phyloP scores from a whole-genome alignment of 805 yeast species.

The Millerozyma miso region DNA sequence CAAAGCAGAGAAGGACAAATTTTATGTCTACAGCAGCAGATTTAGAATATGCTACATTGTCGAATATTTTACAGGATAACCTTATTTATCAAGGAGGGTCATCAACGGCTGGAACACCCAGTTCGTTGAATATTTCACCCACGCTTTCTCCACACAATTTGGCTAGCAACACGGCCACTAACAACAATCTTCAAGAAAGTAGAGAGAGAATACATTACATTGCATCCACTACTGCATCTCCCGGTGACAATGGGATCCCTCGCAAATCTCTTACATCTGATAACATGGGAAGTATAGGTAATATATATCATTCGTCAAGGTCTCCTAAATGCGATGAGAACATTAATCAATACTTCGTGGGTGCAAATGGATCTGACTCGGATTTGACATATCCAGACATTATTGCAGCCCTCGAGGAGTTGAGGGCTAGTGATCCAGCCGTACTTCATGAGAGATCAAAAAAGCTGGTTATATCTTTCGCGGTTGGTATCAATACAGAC shows the following conservation, averaged over 20 bases:
- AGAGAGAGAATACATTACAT: constrained; percentile 18
- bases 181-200: neutral
- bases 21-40: constrained; percentile 71
- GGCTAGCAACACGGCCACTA: constrained; percentile 1
- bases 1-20: constrained; percentile 28
- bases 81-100: constrained; percentile 24
- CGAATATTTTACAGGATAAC: constrained; percentile 57
- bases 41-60: constrained; percentile 64
- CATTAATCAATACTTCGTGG: constrained; percentile 67
- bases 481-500: constrained; percentile 43
- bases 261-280: neutral
- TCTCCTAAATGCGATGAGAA: constrained; percentile 50
- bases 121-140: constrained; percentile 30
- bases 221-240: constrained; percentile 14
- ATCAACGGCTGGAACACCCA: constrained; percentile 37
- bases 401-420: constrained; percentile 38
- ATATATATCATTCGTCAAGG: constrained; percentile 14
- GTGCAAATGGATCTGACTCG: constrained; percentile 42
- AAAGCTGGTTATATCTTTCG: constrained; percentile 42
- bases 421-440: constrained; percentile 38
- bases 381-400: constrained; percentile 57
- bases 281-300: neutral
- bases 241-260: constrained; percentile 4
- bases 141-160: constrained; percentile 31
- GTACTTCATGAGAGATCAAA: constrained; percentile 36